phyloP scores from a whole-genome alignment of 192 early-diverging fungal genomes.

The Rhizoclosmatium sp. region DNA sequence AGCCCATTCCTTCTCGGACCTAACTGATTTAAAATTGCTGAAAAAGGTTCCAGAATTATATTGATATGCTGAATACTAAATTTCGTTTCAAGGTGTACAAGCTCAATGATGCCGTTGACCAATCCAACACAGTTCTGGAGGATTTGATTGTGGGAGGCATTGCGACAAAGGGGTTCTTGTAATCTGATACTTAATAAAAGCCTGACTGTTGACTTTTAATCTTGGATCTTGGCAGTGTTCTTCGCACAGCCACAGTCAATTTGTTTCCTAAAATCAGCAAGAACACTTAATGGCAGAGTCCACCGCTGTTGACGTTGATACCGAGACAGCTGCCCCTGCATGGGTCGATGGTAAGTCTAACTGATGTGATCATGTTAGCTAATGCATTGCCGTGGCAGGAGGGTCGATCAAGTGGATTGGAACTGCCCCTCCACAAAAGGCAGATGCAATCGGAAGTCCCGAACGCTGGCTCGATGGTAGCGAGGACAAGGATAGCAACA shows the following conservation, averaged over 20 bases:
- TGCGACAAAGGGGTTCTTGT: constrained; percentile 24
- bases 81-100: constrained; percentile 18
- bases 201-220: background rate
- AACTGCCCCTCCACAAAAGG: background rate
- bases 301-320: too few species aligned
- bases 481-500: background rate
- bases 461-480: background rate
- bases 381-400: too few species aligned
- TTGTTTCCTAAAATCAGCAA: too few species aligned
- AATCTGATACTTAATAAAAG: background rate
- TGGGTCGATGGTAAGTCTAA: too few species aligned
- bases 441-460: background rate
- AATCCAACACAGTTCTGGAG: background rate
- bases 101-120: background rate
- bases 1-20: background rate
- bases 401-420: background rate
- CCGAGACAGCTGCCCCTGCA: too few species aligned
- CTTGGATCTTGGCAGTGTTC: background rate
- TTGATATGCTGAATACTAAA: background rate
- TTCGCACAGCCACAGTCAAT: too few species aligned
- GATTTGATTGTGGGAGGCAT: constrained; percentile 6
- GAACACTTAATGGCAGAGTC: too few species aligned
- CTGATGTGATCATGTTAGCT: too few species aligned
- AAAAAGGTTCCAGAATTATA: constrained; percentile 4
- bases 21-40: background rate